These are phyloP conservation scores for Raddia distichophylla DNA, from an alignment of 176 grass and related monocot genomes.

Conservation along the genomic window DNA sequence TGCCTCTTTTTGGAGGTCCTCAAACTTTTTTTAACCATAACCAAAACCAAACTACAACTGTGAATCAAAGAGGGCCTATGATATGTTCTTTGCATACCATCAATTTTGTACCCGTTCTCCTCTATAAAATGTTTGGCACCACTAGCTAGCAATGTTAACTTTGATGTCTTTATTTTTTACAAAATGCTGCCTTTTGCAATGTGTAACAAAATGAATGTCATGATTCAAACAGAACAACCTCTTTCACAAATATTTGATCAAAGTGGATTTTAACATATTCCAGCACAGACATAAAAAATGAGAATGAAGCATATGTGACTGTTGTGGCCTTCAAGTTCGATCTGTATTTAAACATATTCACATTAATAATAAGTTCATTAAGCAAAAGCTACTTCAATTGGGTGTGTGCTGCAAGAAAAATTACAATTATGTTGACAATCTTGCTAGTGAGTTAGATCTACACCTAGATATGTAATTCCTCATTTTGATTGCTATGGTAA, in stretches of 20 bases:
- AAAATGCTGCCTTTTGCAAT: conserved; percentile 20
- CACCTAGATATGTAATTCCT: background rate
- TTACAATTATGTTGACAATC: conserved; percentile 1
- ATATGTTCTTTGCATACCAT: background rate
- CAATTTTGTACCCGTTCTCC: background rate
- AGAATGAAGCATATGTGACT: conserved; percentile 14
- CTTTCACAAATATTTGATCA: conserved; percentile 9
- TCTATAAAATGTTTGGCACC: background rate
- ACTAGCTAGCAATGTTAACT: background rate
- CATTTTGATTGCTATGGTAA: conserved; percentile 8
- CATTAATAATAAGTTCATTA: background rate
- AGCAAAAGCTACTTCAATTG: conserved; percentile 21
- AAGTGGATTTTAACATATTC: conserved; percentile 3
- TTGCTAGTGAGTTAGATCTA: conserved; percentile 7
- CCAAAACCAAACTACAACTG: no score
- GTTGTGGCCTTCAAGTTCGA: background rate
- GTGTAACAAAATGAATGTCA: background rate
- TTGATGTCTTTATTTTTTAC: background rate
- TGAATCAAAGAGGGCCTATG: no score
- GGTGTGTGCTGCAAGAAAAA: background rate
- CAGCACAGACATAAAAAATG: background rate
- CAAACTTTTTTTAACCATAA: no score
- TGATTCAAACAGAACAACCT: background rate
- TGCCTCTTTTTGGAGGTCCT: no score
- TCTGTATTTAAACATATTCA: background rate